Conservation (phyloP, 2,329 filamentous ascomycete genomes). For the Aureobasidium mangrovei region DNA sequence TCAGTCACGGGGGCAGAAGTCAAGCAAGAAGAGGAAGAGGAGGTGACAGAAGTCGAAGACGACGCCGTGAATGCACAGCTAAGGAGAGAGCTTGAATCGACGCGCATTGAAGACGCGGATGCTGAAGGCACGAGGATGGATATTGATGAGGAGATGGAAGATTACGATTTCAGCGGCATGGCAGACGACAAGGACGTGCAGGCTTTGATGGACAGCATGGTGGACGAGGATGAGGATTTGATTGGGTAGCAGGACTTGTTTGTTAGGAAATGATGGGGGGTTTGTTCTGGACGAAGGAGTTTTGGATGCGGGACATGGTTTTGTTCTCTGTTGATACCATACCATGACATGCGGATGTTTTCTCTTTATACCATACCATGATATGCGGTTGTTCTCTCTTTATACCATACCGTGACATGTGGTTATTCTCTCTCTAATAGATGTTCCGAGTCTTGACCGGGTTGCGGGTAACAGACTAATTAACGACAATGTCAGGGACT, state of each 20-base stretch:
- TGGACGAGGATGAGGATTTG: conserved; percentile 17
- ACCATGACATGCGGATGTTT: neutral
- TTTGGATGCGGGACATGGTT: neutral
- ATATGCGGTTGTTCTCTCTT: too few species aligned
- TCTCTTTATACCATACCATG: neutral
- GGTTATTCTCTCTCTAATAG: too few species aligned
- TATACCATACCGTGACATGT: too few species aligned
- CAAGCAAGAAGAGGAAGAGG: neutral
- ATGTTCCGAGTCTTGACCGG: too few species aligned
- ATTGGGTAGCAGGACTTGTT: neutral
- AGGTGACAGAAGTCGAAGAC: conserved; percentile 13
- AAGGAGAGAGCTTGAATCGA: conserved; percentile 15
- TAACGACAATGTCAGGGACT: too few species aligned
- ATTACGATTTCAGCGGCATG: conserved; percentile 15
- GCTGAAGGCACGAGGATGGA: conserved; percentile 16
- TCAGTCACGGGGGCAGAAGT: conserved; percentile 7
- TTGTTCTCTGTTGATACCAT: conserved; percentile 5
- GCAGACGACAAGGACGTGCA: conserved; percentile 17
- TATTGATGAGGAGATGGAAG: conserved; percentile 14
- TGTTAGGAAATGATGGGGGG: neutral
- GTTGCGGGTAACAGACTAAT: too few species aligned
- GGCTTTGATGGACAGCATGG: conserved; percentile 17
- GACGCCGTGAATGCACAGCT: conserved; percentile 16
- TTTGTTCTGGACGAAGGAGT: neutral
- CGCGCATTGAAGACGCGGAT: conserved; percentile 14